Base-by-base conservation (phyloP, 108 stramenopile genomes). In the Phaeodactylum tricornutum region DNA sequence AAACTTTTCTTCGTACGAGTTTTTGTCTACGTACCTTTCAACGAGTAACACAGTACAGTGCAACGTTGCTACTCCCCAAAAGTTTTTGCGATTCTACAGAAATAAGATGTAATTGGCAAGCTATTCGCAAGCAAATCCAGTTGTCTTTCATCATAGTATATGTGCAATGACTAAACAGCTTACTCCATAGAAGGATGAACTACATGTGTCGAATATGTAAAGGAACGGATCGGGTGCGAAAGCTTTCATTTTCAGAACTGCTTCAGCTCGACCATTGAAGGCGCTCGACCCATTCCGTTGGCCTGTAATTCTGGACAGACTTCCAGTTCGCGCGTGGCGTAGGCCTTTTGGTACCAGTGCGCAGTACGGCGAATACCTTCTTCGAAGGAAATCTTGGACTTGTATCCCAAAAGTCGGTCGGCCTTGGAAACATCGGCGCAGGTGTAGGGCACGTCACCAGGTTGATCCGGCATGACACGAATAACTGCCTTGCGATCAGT, bases 361-460 rank as follows among this genome's bases (percentile, higher is more conserved):
- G 85, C 98, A 6, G 95, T 96, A 38, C 75, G 67, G 9, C 71
- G 55, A 57, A 99, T 96, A 17, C 98, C 98, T 57, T 99, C 96
- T 35, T 87, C 79, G 55, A 99, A 96, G 0, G 86, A 29, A 14
- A 97, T 87, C 15, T 50, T 64, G 3, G 96, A 85, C 55, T 74
- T 67, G 71, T 97, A 99, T 7, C 95, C 98, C 27, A 99, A 67
- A 24, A 95, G 61, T 12, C 59, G 44, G 22, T 52, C 56, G 3
- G 96, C 96, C 79, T 98, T 96, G 45, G 61, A 66, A 29, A 94
- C 88, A 64, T 96, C 87, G 0, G 96, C 96, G 69, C 96, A 98
- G 14, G 96, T 99, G 74, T 93, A 87, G 0, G 95, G 95, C 5
- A 98, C 98, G 69, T 99, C 98, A 17, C 98, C 98, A 16, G 98